Conservation (phyloP, 192 early-diverging fungal genomes). For the Backusella psychrophila region DNA sequence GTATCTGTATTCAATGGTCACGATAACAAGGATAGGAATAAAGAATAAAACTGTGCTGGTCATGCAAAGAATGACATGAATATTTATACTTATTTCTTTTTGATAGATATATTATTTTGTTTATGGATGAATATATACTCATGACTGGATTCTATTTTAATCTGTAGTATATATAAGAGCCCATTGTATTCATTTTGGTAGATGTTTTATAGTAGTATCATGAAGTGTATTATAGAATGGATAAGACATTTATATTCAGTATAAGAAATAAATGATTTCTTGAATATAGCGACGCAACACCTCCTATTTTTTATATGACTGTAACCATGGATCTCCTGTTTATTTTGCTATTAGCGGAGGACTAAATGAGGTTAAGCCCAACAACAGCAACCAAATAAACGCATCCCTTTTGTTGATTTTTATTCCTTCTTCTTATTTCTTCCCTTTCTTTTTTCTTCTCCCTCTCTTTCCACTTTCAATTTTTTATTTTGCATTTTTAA, state of each 20-base stretch:
- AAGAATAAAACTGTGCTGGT: not conserved
- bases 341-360: not conserved
- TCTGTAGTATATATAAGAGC: not conserved
- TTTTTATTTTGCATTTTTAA: not conserved
- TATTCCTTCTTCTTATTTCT: not conserved
- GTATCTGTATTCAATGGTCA: not conserved
- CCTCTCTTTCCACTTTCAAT: not conserved
- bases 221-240: not conserved
- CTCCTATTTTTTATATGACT: not conserved
- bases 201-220: not conserved
- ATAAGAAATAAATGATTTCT: not conserved
- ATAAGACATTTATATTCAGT: not conserved
- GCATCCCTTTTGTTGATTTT: not conserved
- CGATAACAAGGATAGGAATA: not conserved
- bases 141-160: not conserved
- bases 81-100: not conserved
- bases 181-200: not conserved
- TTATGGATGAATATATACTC: not conserved
- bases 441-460: not conserved
- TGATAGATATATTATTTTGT: not conserved
- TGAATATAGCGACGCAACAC: not conserved
- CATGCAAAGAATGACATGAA: slow-evolving; percentile 2
- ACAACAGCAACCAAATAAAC: not conserved
- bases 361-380: not conserved
- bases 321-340: not conserved